Base-by-base conservation (phyloP, 139 green algal genomes). In the Coelastrella sp. region DNA sequence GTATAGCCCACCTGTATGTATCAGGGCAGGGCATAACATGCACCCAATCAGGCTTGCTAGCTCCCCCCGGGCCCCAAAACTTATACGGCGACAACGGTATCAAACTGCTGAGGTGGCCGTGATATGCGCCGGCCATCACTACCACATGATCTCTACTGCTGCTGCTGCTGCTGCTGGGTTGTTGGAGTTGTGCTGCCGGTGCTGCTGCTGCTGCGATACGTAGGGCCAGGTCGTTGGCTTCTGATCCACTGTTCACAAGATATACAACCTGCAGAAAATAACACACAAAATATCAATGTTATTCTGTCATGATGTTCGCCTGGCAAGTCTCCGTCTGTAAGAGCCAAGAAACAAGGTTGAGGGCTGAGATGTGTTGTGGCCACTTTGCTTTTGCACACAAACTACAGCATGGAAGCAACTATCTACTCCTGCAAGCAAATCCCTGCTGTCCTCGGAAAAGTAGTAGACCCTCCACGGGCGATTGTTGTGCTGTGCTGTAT, bases 151-250 rank as follows among this genome's bases (percentile, higher is more conserved):
- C 68, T 16, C 68, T 7, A 10, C 22, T 13, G 59, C 22, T 32
- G 75, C 75, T 73, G 65, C 47, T 65, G 65, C 74, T 8, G 60
- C 22, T 68, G 61, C 20, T n/a, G n/a, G 17, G 5, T 71, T 17
- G 73, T 20, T 47, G 17, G n/a, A n/a, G n/a, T n/a, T 66, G 47
- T 17, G 56, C 68, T 61, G 73, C 85, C 13, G 22, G 61, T 32
- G 73, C 64, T 20, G 91, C 85, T 13, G 89, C 83, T 8, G 78
- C 86, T 4, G 95, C 94, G 32, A 99, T 94, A 16, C 96, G 91
- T 32, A 99, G 92, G 0, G 97, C 97, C 85, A 99, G 94, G 91
- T 99, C 97, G 65, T 99, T 99, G 58, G 97, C 97, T 88, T 99
- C 97, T 71, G 83, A 95, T 22, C 97, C 97, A 20, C 74, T 94